Base-by-base conservation (phyloP, 2,329 filamentous ascomycete species). In the Bipolaris cookei region DNA sequence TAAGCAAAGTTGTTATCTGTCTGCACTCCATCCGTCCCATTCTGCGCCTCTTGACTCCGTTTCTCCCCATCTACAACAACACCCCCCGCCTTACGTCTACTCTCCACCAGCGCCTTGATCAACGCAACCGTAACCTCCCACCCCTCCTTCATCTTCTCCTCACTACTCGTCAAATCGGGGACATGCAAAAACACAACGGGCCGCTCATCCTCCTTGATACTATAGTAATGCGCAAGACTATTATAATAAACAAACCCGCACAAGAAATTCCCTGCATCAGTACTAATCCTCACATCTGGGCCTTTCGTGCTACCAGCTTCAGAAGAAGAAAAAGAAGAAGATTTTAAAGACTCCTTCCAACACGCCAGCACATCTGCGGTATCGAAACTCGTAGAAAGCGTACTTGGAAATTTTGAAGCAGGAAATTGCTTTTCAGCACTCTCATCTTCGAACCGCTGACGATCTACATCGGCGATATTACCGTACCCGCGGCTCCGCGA, bases 161-260 rank as follows among this genome's bases (percentile, higher is more conserved):
- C 62, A 32, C 66, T 70, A 11, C 46, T 39, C 20, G 63, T 74
- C 55, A 76, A 42, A 61, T 77, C 69, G 1, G 74, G 74, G 0
- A 76, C 73, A 48, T 77, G 74, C 48, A 77, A 37, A 50, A 77
- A 77, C 1, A 62, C 61, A 8, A 77, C 73, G 2, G 73, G 73
- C n/a, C 61, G 56, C 34, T 71, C 63, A 0, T 63, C 61, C 6
- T 65, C 52, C 10, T 62, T 59, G 16, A 67, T 50, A 4, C 46
- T 30, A 23, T 64, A 69, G 37, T 67, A 76, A 35, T 72, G 67
- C 32, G 72, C 72, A 7, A 77, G 54, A 8, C 68, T 70, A 39
- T 73, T 73, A 25, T 68, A 76, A 58, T 77, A 76, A 4, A 73
- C 73, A 49, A 77, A 76, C 0, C 73, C 74, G 14, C 74, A 77